Evolutionary conservation across 345 rosid species (phyloP), one percentile per base, ranked within the genome.

Genomic region (Bruguiera parviflora): DNA sequence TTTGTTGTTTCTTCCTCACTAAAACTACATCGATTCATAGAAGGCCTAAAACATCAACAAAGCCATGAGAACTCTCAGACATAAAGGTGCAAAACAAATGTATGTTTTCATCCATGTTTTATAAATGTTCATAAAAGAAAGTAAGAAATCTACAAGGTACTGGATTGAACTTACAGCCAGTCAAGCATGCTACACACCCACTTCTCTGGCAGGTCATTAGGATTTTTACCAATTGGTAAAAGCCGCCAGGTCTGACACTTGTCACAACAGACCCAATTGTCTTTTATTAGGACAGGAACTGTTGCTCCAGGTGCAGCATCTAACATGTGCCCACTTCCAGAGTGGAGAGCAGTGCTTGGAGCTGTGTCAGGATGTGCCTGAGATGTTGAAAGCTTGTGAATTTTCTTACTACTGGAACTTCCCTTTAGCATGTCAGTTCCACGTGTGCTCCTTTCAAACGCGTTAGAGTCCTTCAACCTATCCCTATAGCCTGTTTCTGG

Each of bases 101-200:
- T 20, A 55, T 61, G 62, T 33, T 5, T 46, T 24, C 58, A 5
- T 33, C 8, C 25, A 29, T 15, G 32, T n/a, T 62, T 61, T 21
- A 22, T 9, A 58, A 20, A 32, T 61, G 51, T 32, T n/a, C 39
- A 18, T 24, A n/a, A 5, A 25, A 46, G 13, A 5, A 49, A 29
- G 8, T 46, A 6, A 20, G 13, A 47, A 61, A 61, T 21, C 8
- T 37, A 65, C 60, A 10, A 21, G 46, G 7, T 16, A 6, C 8
- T n/a, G 5, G 49, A 33, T 25, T 52, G 31, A 72, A 92, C 99
- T 96, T 87, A 96, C 99, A 96, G 90, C 98, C 99, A 96, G 62
- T 85, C 60, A 74, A 90, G 96, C 98, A 92, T 96, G 83, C 88
- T 78, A 79, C 99, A 96, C 68, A 86, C 65, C 99, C 98, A 96